These are phyloP conservation scores for Solanum pinnatisectum DNA, from an alignment of 257 asterid species.

Conservation along the genomic window DNA sequence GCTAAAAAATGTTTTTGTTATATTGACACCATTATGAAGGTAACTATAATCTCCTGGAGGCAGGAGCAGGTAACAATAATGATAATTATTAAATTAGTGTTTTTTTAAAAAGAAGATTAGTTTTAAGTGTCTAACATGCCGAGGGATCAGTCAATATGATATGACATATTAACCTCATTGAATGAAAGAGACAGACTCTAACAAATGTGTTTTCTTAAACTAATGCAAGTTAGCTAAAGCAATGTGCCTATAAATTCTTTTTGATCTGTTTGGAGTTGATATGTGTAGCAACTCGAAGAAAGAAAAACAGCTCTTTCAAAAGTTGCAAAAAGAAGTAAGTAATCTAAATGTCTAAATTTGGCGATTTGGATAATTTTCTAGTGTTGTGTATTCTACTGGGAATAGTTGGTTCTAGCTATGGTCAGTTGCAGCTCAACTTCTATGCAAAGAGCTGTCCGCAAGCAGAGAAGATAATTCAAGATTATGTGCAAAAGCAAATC, in stretches of 20 bases:
- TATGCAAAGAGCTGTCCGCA: neutral
- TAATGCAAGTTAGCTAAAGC: neutral
- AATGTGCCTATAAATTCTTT: neutral
- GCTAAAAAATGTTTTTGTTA: no score
- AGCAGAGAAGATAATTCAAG: neutral
- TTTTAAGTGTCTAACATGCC: neutral
- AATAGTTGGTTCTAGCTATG: conserved; percentile 11
- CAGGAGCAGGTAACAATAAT: neutral
- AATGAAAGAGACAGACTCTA: neutral
- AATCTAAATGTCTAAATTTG: conserved; percentile 13
- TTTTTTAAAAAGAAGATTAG: neutral
- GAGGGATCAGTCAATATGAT: neutral
- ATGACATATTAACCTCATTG: neutral
- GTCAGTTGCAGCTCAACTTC: conserved; percentile 26
- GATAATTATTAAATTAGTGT: neutral
- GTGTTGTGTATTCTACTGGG: conserved; percentile 7
- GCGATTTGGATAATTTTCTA: neutral
- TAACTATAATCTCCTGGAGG: neutral
- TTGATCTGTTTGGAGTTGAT: neutral
- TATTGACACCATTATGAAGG: neutral
- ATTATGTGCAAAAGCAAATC: neutral
- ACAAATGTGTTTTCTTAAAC: neutral
- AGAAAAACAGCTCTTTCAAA: neutral
- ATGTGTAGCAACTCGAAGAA: neutral
- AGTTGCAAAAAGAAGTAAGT: neutral